phyloP scores from a whole-genome alignment of 148 eudicot species.

The Rhododendron kiyosumense region DNA sequence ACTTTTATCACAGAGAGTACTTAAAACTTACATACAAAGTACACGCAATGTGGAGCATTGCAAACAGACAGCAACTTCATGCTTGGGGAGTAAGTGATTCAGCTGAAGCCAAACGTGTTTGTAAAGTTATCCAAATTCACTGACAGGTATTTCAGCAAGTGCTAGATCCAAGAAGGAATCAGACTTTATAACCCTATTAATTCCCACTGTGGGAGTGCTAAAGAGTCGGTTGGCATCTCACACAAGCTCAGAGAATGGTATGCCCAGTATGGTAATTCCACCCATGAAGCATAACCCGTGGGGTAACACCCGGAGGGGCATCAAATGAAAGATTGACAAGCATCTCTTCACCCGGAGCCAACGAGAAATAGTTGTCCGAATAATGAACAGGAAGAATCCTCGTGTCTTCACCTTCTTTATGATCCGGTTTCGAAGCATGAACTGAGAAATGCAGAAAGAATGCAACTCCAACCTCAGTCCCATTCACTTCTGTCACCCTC shows the following conservation, averaged over 20 bases:
- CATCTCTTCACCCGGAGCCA: conserved; percentile 81
- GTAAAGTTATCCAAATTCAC: background rate
- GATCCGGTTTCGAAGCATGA: conserved; percentile 46
- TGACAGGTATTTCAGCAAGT: background rate
- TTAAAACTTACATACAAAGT: background rate
- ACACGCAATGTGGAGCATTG: background rate
- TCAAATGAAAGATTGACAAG: conserved; percentile 59
- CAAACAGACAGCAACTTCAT: background rate
- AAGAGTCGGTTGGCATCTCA: background rate
- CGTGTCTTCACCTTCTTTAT: conserved; percentile 67
- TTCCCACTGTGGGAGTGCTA: background rate
- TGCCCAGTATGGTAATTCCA: conserved; percentile 62
- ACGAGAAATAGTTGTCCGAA: conserved; percentile 89
- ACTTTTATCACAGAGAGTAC: background rate
- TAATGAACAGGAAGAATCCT: conserved; percentile 95
- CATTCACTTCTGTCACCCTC: conserved; percentile 47
- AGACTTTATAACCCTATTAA: background rate
- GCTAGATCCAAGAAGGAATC: too few species aligned
- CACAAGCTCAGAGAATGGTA: conserved; percentile 30
- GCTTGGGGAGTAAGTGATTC: background rate
- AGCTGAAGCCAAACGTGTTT: background rate
- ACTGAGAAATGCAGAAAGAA: conserved; percentile 88
- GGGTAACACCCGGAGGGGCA: conserved; percentile 70
- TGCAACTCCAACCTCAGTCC: conserved; percentile 73
- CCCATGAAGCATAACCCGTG: conserved; percentile 60